Base-by-base conservation (phyloP, 352 stramenopile genomes). In the Globisporangium nagaii region DNA sequence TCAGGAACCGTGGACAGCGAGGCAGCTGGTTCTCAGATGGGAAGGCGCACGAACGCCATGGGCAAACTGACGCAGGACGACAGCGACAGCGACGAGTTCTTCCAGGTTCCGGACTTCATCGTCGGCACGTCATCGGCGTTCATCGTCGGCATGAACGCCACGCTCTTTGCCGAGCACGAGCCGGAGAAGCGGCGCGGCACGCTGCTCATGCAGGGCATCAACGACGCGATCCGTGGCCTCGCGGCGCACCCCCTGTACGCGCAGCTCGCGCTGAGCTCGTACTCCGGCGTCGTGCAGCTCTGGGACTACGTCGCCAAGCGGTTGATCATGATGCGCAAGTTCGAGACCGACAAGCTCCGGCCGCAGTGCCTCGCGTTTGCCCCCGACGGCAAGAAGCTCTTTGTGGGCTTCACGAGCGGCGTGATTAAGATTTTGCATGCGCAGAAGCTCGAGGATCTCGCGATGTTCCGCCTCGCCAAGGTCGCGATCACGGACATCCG, bases 171-270 rank as follows among this genome's bases (percentile, higher is more conserved):
- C n/a, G 82, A 96, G 63, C 70, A 96, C 51, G 79, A 93, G 28
- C 55, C 81, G 9, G 86, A 96, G 22, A 79, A 89, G 32, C 79
- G 91, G 8, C 80, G 88, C 1, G 91, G 91, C 7, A 95, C 84
- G n/a, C 51, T 97, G 34, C 66, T 97, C 4, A 86, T 97, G 77
- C 90, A 98, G 49, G 86, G 90, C 13, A 88, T 96, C 42, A 87
- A 89, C 47, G 88, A 92, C 60, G 74, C 86, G n/a, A 92, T 97
- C 56, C 71, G 79, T 30, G 73, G 73, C 0, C 62, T 97, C 17
- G 77, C 84, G 12, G 70, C 82, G 9, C 88, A 98, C 53, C 91
- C 90, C 5, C 63, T 55, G 48, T 67, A 84, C 40, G 24, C 78
- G 4, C 72, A 94, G 30, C 63, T 98, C 25, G 85, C 87, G 4